Base-by-base conservation (phyloP, 768 basidiomycete genomes). In the Holtermanniella nyarrowii region DNA sequence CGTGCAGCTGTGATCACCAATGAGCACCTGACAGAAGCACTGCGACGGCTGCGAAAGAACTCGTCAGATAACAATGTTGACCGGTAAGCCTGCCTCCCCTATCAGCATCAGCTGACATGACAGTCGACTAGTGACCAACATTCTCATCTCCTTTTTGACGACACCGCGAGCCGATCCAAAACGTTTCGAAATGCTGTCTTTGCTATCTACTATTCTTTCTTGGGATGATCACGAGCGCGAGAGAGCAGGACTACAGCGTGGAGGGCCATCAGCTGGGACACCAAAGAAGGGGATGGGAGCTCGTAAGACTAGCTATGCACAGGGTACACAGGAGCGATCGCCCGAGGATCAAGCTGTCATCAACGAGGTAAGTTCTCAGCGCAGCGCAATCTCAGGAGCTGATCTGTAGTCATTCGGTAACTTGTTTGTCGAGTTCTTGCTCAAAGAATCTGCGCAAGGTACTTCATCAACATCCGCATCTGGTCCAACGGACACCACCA, bases 381-480 rank as follows among this genome's bases (percentile, higher is more conserved):
- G 31, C 31, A 18, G 21, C 21, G n/a, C n/a, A n/a, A n/a, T n/a
- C n/a, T 49, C 39, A 24, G 37, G 22, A 16, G 25, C 48, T 53
- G 22, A 48, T 18, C 31, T 54, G 12, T 58, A 97, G 91, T 93
- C 89, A 0, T 99, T 99, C 74, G 91, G 88, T 37, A 86, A 90
- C 44, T 79, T 96, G 11, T 99, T 90, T 84, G 93, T 99, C 44
- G 95, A 99, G 71, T 99, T 93, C 68, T 78, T 99, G 3, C 82
- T 99, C 56, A 93, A 89, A 21, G 93, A 99, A 74, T 84, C 90
- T 0, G 76, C 79, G 40, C 74, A 75, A 59, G 81, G 74, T 18
- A 37, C 31, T 7, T 7, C 10, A 7, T 37, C 31, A 37, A 37
- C 31, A 37, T 37, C 31, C 16, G 31, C 10, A 7, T 7, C 31